Evolutionary conservation across 2,329 filamentous ascomycete species (phyloP).

Genomic region (Chaetomiaceae sp.): DNA sequence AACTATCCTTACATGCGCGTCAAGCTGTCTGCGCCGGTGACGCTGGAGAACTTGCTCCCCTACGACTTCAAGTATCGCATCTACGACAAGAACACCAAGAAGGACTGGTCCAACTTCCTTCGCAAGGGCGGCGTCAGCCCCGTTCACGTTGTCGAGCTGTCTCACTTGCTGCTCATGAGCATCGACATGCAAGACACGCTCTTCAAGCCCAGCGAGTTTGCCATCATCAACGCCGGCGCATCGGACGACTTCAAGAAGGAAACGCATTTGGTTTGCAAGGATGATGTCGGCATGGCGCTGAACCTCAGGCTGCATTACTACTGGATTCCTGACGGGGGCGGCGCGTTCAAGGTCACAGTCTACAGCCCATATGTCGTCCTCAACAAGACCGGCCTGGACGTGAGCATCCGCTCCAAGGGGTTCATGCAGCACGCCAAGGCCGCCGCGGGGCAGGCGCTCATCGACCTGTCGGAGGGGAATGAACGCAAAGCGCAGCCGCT

Average conservation of each 20-base stretch:
- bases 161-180: conserved; percentile 85
- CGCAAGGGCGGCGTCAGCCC: conserved; percentile 95
- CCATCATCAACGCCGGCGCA: conserved; percentile 88
- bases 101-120: conserved; percentile 98
- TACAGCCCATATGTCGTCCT: conserved; percentile 93
- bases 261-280: conserved; percentile 72
- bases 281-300: conserved; percentile 73
- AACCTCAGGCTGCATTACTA: conserved; percentile 87
- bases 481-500: conserved; percentile 77
- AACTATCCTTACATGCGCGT: conserved; percentile 94
- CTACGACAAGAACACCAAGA: conserved; percentile 97
- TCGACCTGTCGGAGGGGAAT: conserved; percentile 45
- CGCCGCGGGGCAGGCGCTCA: conserved; percentile 68
- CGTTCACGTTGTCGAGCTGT: conserved; percentile 93
- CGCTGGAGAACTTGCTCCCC: conserved; percentile 88
- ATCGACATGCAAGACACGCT: conserved; percentile 95
- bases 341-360: conserved; percentile 91
- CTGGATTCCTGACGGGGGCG: conserved; percentile 83
- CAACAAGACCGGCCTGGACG: conserved; percentile 88
- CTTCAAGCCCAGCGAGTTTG: conserved; percentile 93
- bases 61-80: conserved; percentile 99
- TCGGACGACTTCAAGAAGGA: conserved; percentile 88
- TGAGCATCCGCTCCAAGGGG: conserved; percentile 83
- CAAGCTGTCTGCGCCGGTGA: conserved; percentile 85
- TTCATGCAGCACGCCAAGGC: conserved; percentile 79